phyloP scores from a whole-genome alignment of 345 rosid genomes.

The Salix exigua region DNA sequence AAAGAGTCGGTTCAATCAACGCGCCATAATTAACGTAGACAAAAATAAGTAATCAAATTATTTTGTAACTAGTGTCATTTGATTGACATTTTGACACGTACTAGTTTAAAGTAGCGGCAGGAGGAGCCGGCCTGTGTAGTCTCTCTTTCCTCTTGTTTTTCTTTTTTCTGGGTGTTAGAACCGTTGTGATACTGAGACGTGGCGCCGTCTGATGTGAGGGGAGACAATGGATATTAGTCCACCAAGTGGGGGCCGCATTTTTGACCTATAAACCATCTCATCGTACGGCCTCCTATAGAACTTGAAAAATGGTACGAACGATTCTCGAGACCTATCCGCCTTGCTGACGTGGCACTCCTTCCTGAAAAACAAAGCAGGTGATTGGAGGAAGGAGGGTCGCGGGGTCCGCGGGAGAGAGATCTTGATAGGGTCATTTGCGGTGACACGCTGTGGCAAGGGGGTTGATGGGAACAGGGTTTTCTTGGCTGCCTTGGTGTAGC shows the following conservation, averaged over 20 bases:
- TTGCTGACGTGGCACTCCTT: constrained; percentile 55
- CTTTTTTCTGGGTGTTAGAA: constrained; percentile 26
- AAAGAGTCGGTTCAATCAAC: constrained; percentile 14
- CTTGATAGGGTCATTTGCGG: constrained; percentile 15
- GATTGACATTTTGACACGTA: constrained; percentile 16
- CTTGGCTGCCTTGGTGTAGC: constrained; percentile 18
- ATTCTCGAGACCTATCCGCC: constrained; percentile 63
- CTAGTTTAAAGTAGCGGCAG: neutral
- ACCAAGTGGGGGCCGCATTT: constrained; percentile 80
- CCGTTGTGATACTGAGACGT: constrained; percentile 88
- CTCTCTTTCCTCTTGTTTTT: neutral
- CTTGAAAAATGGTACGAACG: constrained; percentile 68
- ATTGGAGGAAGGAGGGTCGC: constrained; percentile 80
- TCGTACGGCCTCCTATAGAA: constrained; percentile 80
- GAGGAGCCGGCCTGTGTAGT: constrained; percentile 19
- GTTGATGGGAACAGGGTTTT: constrained; percentile 69
- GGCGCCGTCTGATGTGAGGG: constrained; percentile 61
- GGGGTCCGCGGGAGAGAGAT: constrained; percentile 46
- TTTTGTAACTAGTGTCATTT: constrained; percentile 18
- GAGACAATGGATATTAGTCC: constrained; percentile 89
- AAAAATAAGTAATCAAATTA: constrained; percentile 32
- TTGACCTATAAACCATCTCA: constrained; percentile 86
- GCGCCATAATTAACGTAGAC: constrained; percentile 5
- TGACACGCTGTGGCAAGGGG: constrained; percentile 67
- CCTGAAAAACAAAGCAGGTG: constrained; percentile 78